Conservation (phyloP, 176 grass and related monocot genomes). For the Musa schizocarpa region DNA sequence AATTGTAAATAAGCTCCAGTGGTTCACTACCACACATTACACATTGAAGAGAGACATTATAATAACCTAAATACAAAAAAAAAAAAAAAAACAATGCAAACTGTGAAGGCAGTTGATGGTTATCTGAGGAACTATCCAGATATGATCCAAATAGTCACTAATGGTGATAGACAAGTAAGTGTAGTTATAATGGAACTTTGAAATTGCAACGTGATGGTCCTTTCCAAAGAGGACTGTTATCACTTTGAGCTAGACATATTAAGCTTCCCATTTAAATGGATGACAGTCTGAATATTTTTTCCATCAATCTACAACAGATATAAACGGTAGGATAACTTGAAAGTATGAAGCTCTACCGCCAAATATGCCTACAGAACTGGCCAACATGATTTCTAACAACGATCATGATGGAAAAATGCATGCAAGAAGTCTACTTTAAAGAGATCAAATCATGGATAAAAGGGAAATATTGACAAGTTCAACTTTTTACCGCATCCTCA, state of each 20-base stretch:
- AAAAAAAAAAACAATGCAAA: neutral
- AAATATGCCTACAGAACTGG: conserved; percentile 29
- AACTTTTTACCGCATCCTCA: conserved; percentile 82
- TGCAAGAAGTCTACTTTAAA: conserved; percentile 18
- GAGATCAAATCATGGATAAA: conserved; percentile 10
- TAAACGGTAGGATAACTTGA: conserved; percentile 19
- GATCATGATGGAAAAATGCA: conserved; percentile 31
- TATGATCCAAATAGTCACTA: neutral
- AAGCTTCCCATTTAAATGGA: neutral
- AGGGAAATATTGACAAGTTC: conserved; percentile 9
- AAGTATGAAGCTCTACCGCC: conserved; percentile 24
- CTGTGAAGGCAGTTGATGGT: neutral
- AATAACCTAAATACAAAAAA: neutral
- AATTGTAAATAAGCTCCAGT: too few species aligned
- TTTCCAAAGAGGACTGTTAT: neutral
- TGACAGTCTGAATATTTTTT: neutral
- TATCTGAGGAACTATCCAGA: neutral
- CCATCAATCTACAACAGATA: neutral
- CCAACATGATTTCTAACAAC: conserved; percentile 20
- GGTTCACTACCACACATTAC: neutral
- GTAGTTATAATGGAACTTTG: too few species aligned
- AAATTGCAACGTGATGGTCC: neutral
- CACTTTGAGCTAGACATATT: neutral
- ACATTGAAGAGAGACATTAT: neutral
- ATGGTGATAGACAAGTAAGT: too few species aligned